Evolutionary conservation across 257 asterid genomes (phyloP).

Genomic region (Salvia splendens): DNA sequence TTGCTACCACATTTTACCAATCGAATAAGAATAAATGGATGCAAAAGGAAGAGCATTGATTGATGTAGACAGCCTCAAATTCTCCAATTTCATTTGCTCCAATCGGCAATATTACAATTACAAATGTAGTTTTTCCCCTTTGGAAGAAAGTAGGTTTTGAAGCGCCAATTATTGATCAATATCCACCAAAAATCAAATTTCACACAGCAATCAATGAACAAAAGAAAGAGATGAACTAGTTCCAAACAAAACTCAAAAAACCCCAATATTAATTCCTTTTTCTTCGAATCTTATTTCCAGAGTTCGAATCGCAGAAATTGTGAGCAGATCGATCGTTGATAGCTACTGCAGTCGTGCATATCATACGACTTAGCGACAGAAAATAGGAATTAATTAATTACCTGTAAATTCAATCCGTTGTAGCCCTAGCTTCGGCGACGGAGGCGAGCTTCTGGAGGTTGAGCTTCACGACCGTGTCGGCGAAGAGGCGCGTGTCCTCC

Average conservation of each 20-base stretch:
- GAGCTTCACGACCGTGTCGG: constrained; percentile 78
- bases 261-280: background rate
- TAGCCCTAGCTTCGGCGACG: constrained; percentile 46
- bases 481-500: constrained; percentile 86
- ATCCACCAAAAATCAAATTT: constrained; percentile 10
- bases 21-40: constrained; percentile 24
- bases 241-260: background rate
- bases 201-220: background rate
- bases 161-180: background rate
- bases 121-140: background rate
- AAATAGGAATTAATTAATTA: background rate
- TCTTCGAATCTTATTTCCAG: constrained; percentile 1
- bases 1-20: background rate
- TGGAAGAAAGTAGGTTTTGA: too few relatives aligned
- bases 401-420: constrained; percentile 18
- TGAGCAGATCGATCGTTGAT: background rate
- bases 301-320: constrained; percentile 3
- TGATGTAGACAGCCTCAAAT: too few relatives aligned
- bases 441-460: constrained; percentile 83
- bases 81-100: constrained; percentile 10
- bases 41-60: background rate
- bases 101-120: constrained; percentile 11
- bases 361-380: too few relatives aligned
- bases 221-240: background rate
- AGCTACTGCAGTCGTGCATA: background rate